phyloP scores from a whole-genome alignment of 768 basidiomycete genomes.

The Pulveroboletus sp. region DNA sequence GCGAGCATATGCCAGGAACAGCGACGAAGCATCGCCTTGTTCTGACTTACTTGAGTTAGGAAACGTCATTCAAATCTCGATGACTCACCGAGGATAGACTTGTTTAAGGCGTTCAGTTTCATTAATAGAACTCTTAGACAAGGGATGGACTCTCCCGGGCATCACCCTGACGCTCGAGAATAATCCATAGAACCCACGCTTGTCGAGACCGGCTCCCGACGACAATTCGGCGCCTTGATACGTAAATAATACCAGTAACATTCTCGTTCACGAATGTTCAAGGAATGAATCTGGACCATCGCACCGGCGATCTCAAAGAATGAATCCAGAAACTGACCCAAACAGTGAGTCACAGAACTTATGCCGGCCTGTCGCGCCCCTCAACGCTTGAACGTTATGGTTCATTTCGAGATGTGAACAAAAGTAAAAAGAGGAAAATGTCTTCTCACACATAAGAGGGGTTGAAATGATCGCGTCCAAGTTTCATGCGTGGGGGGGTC shows the following conservation, averaged over 20 bases:
- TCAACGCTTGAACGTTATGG: conserved; percentile 1
- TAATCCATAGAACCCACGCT: conserved; percentile 10
- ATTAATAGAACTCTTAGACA: conserved; percentile 6
- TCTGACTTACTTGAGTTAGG: background rate
- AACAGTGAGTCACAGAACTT: background rate
- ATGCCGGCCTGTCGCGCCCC: conserved; percentile 2
- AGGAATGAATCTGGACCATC: background rate
- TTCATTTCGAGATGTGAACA: conserved; percentile 8
- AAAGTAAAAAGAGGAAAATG: background rate
- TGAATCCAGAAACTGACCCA: background rate
- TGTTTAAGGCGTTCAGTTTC: background rate
- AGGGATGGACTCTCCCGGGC: background rate
- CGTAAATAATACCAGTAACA: background rate
- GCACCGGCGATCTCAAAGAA: background rate
- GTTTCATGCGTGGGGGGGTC: conserved; percentile 10
- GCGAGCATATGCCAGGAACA: conserved; percentile 4
- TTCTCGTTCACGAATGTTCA: background rate
- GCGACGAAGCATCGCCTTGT: background rate
- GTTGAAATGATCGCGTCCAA: conserved; percentile 9
- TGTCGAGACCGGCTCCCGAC: background rate
- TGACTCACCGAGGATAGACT: conserved; percentile 16
- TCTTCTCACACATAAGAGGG: conserved; percentile 11
- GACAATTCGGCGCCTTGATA: background rate
- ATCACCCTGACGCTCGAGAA: background rate
- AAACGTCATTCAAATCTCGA: conserved; percentile 12